Conservation (phyloP, 1,284 basidiomycete genomes). For the Ceratobasidium theobromae region DNA sequence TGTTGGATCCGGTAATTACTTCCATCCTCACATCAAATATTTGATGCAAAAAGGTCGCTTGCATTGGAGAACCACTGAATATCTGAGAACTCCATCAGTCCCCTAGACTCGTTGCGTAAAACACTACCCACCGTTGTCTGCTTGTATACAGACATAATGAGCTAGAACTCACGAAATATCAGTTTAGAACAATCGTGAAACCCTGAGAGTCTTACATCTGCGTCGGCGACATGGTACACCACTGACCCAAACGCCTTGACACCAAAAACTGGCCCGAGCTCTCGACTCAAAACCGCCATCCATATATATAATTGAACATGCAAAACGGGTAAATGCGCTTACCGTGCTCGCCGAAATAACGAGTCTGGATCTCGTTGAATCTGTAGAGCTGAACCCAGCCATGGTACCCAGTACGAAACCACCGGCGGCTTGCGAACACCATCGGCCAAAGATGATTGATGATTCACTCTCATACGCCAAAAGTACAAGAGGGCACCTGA, state of each 20-base stretch:
- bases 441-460: not conserved
- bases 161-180: not conserved
- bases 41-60: conserved; percentile 1
- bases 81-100: not conserved
- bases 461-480: not conserved
- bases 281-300: conserved; percentile 10
- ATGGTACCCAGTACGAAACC: conserved; percentile 29
- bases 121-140: conserved; percentile 4
- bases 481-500: conserved; percentile 17
- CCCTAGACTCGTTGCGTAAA: not conserved
- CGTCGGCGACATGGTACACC: conserved; percentile 12
- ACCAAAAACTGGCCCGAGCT: conserved; percentile 23
- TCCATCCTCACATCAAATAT: conserved; percentile 4
- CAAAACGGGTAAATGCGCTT: not conserved
- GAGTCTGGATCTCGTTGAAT: conserved; percentile 31
- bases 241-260: conserved; percentile 14
- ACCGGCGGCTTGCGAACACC: conserved; percentile 29
- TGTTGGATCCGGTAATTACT: not conserved
- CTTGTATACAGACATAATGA: conserved; percentile 18
- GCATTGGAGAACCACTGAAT: conserved; percentile 19
- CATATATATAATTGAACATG: not conserved
- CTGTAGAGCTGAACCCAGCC: conserved; percentile 33
- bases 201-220: not conserved
- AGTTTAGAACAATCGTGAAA: not conserved
- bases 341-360: conserved; percentile 22